Conservation (phyloP, 371 early-diverging fungal species). For the Mortierella sp. region DNA sequence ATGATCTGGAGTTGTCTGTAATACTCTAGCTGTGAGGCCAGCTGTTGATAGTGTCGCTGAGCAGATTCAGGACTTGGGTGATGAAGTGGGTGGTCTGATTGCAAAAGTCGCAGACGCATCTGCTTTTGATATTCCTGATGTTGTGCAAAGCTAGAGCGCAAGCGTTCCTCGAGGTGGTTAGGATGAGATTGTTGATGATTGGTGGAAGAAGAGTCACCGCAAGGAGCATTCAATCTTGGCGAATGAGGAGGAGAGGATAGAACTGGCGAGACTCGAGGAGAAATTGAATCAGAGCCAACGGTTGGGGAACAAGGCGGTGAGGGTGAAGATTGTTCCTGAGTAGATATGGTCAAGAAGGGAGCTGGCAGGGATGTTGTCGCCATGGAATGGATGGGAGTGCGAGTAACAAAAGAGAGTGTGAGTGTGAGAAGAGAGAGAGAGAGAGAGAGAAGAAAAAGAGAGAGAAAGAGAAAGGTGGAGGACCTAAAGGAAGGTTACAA, state of each 20-base stretch:
- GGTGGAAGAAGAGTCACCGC: not conserved
- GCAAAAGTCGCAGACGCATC: constrained; percentile 14
- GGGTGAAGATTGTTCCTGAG: constrained; percentile 5
- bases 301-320: constrained; percentile 5
- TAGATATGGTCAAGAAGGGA: constrained; percentile 10
- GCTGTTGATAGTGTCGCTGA: constrained; percentile 18
- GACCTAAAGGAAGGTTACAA: no score
- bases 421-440: not conserved
- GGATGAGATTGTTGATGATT: not conserved
- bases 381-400: constrained; percentile 3
- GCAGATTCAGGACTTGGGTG: constrained; percentile 17
- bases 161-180: not conserved
- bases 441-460: not conserved
- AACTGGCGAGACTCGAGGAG: constrained; percentile 7
- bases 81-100: constrained; percentile 14
- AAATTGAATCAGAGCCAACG: not conserved
- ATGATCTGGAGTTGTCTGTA: constrained; percentile 40
- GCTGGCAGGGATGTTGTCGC: constrained; percentile 5
- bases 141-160: constrained; percentile 15
- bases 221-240: not conserved
- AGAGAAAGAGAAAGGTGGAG: not conserved
- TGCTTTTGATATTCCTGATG: constrained; percentile 22
- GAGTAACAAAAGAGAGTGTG: not conserved
- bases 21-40: constrained; percentile 37
- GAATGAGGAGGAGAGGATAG: constrained; percentile 9